phyloP scores from a whole-genome alignment of 306 rosid species.

The Quercus berberidifolia region DNA sequence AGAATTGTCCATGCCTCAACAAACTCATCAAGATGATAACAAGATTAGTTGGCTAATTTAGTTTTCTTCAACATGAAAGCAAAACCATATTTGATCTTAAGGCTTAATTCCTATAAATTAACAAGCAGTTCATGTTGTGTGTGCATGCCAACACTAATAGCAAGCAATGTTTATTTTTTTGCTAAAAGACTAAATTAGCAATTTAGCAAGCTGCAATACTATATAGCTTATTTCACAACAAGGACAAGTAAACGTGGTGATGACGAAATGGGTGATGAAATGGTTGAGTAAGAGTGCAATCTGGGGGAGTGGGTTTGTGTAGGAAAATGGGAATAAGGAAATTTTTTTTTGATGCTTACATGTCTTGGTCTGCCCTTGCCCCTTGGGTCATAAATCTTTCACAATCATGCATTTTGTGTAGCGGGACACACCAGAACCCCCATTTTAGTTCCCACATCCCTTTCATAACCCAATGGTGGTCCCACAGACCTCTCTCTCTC shows the following conservation, averaged over 20 bases:
- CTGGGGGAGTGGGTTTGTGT: slow-evolving; percentile 40
- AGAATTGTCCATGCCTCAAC: too few relatives aligned
- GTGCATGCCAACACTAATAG: too few relatives aligned
- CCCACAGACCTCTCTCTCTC: slow-evolving; percentile 28
- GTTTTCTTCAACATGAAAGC: too few relatives aligned
- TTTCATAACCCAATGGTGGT: slow-evolving; percentile 65
- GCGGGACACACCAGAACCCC: slow-evolving; percentile 35
- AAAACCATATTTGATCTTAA: too few relatives aligned
- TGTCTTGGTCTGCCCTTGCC: slow-evolving; percentile 29
- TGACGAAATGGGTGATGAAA: slow-evolving; percentile 54
- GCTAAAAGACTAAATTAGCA: not conserved
- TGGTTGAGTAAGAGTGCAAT: slow-evolving; percentile 78
- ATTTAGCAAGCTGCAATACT: slow-evolving; percentile 3
- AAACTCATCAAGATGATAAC: too few relatives aligned
- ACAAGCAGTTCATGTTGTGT: too few relatives aligned
- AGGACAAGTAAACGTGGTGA: slow-evolving; percentile 59
- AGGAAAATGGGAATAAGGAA: slow-evolving; percentile 28
- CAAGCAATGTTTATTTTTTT: not conserved
- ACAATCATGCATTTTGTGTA: slow-evolving; percentile 28
- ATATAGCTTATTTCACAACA: not conserved
- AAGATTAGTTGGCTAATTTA: too few relatives aligned
- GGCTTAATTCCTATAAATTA: too few relatives aligned
- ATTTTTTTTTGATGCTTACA: slow-evolving; percentile 19
- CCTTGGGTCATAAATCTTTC: slow-evolving; percentile 39
- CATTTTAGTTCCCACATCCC: slow-evolving; percentile 54